Base-by-base conservation (phyloP, 768 basidiomycete genomes). In the Tulasnella sp. region DNA sequence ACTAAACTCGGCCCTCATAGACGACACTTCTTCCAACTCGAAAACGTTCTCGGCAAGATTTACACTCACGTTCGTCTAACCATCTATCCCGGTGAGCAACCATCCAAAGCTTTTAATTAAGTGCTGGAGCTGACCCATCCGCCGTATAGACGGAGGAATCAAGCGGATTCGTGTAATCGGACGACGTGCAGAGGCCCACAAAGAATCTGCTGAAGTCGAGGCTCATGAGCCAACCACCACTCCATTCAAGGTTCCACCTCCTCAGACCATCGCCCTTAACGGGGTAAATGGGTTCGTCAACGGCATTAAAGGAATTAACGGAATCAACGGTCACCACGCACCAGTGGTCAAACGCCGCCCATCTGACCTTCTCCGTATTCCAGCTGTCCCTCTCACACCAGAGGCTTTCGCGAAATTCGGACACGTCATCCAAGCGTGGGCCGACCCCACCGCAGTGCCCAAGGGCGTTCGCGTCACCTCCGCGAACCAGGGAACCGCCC, bases 361-460 rank as follows among this genome's bases (percentile, higher is more conserved):
- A 40, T 74, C 38, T 5, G 44, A 40, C 44, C 73, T 40, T 31
- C 73, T 74, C 38, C 73, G 73, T 21, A 81, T 88, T 62, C 85
- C 85, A 24, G 84, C 86, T 39, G 83, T 87, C 0, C 87, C 94
- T 18, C 86, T 99, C 79, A 96, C 96, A 3, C 88, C 91, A 14
- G 94, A 96, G 83, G 94, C 91, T 3, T 99, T 98, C 85, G 89
- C 90, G 31, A 90, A 94, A 0, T 99, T 92, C 85, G 98, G 98
- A 0, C 89, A 94, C 82, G 96, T 99, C 77, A 89, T 98, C 74
- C 95, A 99, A 86, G 96, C 93, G 1, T 98, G 93, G 84, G 86
- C 88, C 0, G 90, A 94, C 83, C 87, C 89, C 62, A 84, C 89
- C 19, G 89, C 91, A 18, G 92, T 90, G 7, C 89, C 95, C 1